Evolutionary conservation across 345 rosid species (phyloP).

Genomic region (Carallia pectinifolia): DNA sequence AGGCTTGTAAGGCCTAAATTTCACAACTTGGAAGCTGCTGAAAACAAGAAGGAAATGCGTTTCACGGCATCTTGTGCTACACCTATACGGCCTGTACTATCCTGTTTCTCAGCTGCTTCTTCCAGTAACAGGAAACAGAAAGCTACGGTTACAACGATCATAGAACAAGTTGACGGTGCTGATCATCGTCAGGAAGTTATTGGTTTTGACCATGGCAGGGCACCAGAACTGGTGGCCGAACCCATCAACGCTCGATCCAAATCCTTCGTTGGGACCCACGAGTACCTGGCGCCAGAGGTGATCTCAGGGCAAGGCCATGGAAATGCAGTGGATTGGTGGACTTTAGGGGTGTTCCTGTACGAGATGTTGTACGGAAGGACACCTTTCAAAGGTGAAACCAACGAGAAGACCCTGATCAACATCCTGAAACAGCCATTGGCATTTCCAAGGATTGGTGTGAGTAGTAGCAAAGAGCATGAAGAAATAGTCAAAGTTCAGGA

Average conservation of each 20-base stretch:
- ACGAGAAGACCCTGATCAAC: conserved; percentile 76
- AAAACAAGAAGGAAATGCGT: conserved; percentile 31
- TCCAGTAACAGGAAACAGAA: conserved; percentile 36
- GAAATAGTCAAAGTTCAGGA: conserved; percentile 70
- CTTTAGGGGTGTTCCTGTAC: conserved; percentile 76
- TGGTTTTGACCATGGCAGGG: conserved; percentile 4
- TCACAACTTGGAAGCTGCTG: conserved; percentile 14
- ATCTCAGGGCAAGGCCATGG: conserved; percentile 98
- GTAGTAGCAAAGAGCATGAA: conserved; percentile 51
- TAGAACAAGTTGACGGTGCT: conserved; percentile 37
- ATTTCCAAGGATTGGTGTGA: conserved; percentile 63
- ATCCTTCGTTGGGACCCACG: conserved; percentile 93
- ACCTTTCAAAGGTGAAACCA: conserved; percentile 91
- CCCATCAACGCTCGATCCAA: conserved; percentile 72
- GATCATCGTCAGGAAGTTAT: conserved; percentile 6
- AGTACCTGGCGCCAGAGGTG: conserved; percentile 92
- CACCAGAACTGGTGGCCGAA: conserved; percentile 66
- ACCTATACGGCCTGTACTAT: conserved; percentile 64
- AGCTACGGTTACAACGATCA: conserved; percentile 43
- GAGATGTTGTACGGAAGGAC: conserved; percentile 87
- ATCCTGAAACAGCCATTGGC: conserved; percentile 72
- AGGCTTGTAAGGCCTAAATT: conserved; percentile 41
- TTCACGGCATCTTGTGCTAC: conserved; percentile 57
- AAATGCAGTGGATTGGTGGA: conserved; percentile 98
- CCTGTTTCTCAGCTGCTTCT: conserved; percentile 48